These are phyloP conservation scores for Speleostelium caveatum DNA, from an alignment of 78 protist genomes.

Conservation along the genomic window DNA sequence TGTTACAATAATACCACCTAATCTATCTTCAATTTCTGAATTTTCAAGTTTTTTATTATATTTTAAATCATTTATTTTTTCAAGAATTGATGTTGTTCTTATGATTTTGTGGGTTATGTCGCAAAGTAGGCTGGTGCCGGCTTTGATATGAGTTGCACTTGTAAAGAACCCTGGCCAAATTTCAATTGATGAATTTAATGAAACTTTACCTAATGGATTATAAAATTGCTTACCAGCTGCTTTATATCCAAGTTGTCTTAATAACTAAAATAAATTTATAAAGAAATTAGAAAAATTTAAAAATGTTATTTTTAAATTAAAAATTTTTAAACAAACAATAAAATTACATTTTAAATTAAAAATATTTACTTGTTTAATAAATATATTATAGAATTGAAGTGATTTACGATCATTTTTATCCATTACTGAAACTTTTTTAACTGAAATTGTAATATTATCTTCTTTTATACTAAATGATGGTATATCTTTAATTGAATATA, in stretches of 20 bases:
- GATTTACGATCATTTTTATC: slow-evolving; percentile 1
- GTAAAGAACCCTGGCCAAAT: slow-evolving; percentile 50
- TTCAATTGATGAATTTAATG: background rate
- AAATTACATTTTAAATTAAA: no score
- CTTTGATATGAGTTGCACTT: background rate
- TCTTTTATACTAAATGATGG: background rate
- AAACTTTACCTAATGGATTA: background rate
- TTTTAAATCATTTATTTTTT: slow-evolving; percentile 16
- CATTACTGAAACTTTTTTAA: background rate
- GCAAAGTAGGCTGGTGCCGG: slow-evolving; percentile 24
- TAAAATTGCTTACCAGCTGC: slow-evolving; percentile 38
- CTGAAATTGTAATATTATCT: background rate
- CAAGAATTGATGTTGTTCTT: background rate
- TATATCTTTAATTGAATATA: background rate
- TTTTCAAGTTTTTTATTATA: background rate
- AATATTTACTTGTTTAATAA: slow-evolving; percentile 33
- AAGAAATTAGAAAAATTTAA: background rate
- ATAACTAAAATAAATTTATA: slow-evolving; percentile 4
- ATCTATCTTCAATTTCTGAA: background rate
- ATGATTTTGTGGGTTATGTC: slow-evolving; percentile 35
- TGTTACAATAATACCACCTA: slow-evolving; percentile 15
- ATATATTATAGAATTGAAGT: slow-evolving; percentile 35
- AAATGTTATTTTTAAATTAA: background rate
- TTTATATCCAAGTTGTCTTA: slow-evolving; percentile 12
- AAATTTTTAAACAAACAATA: no score